Evolutionary conservation across 331 rosid species (phyloP).

Genomic region (Quercus phellos): DNA sequence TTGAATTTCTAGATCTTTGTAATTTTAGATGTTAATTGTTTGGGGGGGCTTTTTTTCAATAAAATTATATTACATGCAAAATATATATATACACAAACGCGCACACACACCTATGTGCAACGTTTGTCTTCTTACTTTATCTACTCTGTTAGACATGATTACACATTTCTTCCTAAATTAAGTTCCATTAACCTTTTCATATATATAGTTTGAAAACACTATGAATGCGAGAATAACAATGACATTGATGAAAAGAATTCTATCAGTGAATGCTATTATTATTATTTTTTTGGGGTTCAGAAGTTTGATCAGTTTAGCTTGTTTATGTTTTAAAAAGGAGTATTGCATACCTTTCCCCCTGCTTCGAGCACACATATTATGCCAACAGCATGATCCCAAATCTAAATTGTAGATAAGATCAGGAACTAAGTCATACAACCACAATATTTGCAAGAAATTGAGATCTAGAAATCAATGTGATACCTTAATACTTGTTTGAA

Average conservation of each 20-base stretch:
- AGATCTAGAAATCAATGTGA: not conserved
- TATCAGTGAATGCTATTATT: not conserved
- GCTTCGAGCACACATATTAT: constrained; percentile 80
- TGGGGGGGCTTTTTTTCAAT: too few species aligned
- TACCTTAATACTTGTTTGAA: constrained; percentile 38
- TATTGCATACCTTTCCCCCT: constrained; percentile 58
- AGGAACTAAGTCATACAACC: not conserved
- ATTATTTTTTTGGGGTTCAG: not conserved
- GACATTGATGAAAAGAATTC: not conserved
- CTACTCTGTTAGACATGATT: not conserved
- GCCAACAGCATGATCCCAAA: constrained; percentile 96
- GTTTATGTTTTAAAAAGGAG: not conserved
- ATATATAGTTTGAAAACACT: not conserved
- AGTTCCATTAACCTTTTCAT: not conserved
- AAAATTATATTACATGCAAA: too few species aligned
- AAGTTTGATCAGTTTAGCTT: not conserved
- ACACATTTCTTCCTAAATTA: not conserved
- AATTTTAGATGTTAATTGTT: too few species aligned
- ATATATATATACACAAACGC: too few species aligned
- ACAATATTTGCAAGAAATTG: not conserved
- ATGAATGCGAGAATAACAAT: not conserved
- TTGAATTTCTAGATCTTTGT: too few species aligned
- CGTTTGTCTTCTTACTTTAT: not conserved
- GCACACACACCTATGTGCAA: too few species aligned
- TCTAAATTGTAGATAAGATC: constrained; percentile 34